Evolutionary conservation across 2,329 filamentous ascomycete genomes (phyloP).

Genomic region (Talaromyces funiculosus): DNA sequence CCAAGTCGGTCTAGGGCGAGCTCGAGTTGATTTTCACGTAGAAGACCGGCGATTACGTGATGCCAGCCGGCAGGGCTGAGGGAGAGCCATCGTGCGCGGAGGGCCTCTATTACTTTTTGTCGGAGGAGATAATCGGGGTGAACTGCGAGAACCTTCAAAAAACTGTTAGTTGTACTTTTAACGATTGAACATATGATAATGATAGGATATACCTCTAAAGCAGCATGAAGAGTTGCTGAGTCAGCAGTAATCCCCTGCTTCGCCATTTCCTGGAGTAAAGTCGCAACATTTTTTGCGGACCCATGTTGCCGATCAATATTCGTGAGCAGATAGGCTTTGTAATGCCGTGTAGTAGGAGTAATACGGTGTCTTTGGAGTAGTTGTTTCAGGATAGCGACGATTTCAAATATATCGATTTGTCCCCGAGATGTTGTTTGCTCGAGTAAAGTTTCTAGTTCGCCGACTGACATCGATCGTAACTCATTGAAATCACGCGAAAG

Average conservation of each 20-base stretch:
- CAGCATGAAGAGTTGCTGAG: slow-evolving; percentile 62
- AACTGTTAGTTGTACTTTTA: background rate
- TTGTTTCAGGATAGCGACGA: slow-evolving; percentile 30
- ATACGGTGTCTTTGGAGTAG: slow-evolving; percentile 35
- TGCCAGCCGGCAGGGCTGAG: slow-evolving; percentile 59
- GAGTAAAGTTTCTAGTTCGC: slow-evolving; percentile 26
- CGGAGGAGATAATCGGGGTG: slow-evolving; percentile 82
- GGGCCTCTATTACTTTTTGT: slow-evolving; percentile 60
- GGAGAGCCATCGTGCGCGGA: slow-evolving; percentile 62
- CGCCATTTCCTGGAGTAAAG: slow-evolving; percentile 69
- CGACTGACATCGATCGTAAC: slow-evolving; percentile 13
- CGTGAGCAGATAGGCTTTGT: slow-evolving; percentile 67
- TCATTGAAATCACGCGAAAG: background rate
- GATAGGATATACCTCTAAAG: slow-evolving; percentile 52
- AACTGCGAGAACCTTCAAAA: slow-evolving; percentile 59
- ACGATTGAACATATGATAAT: background rate
- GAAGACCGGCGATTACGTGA: slow-evolving; percentile 64
- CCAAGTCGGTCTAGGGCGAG: slow-evolving; percentile 67
- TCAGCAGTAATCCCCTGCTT: slow-evolving; percentile 57
- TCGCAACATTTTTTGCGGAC: slow-evolving; percentile 57
- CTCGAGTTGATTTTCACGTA: slow-evolving; percentile 79
- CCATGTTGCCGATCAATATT: slow-evolving; percentile 61
- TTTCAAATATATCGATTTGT: slow-evolving; percentile 24
- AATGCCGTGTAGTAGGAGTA: slow-evolving; percentile 43
- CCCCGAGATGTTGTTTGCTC: slow-evolving; percentile 21